Base-by-base conservation (phyloP, 148 eudicot species). In the Pouteria glomerata region DNA sequence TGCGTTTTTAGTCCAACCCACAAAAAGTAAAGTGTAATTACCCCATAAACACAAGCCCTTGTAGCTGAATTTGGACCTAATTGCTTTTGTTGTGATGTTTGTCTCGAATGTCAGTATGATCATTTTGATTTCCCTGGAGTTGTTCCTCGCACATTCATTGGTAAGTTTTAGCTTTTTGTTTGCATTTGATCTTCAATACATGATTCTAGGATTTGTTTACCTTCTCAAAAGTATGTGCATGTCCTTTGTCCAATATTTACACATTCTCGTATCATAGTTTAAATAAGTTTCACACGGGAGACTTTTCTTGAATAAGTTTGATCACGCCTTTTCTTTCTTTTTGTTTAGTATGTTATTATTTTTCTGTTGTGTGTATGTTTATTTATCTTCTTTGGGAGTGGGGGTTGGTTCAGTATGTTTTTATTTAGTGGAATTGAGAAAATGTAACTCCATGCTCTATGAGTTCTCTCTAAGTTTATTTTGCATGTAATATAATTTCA, bases 61-160 rank as follows among this genome's bases (percentile, higher is more conserved):
- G n/a, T n/a, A n/a, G n/a, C n/a, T n/a, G n/a, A n/a, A n/a, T n/a
- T n/a, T n/a, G n/a, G n/a, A n/a, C n/a, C n/a, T n/a, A n/a, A n/a
- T n/a, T n/a, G n/a, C n/a, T n/a, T n/a, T 53, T 27, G 50, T 78
- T 60, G 21, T 74, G 14, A 26, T 63, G 31, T 23, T 51, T 57
- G 18, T 57, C 64, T n/a, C 34, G 51, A 56, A 55, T 75, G 37
- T 31, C 84, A 95, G 99, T 95, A 95, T 82, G 99, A 95, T 87
- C 99, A 95, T 82, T 75, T 95, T 83, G 99, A 95, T 75, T 95
- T 95, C 76, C 97, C 99, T 15, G 99, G 99, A 80, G 99, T 92
- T 44, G 99, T 95, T 51, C 96, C 99, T 77, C 96, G 99, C 23
- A 86, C 99, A 42, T 92, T 95, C 75, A 77, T 90, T 69, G 99